These are phyloP conservation scores for Candida jianshihensis DNA, from an alignment of 805 yeast species.

Conservation along the genomic window DNA sequence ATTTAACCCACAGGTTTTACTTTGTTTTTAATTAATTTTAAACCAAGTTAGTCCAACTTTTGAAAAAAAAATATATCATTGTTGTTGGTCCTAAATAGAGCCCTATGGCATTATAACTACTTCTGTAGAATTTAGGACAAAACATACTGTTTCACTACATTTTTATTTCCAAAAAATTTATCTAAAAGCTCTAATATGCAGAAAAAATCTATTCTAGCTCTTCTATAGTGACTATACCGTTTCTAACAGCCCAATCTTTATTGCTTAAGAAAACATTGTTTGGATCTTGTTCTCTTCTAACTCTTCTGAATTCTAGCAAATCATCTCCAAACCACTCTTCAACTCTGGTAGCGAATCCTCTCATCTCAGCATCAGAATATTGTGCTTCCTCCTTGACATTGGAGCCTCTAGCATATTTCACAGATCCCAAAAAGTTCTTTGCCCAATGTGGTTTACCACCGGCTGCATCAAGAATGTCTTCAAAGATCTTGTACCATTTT, in stretches of 20 bases:
- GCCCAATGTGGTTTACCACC: conserved; percentile 99
- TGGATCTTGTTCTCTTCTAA: conserved; percentile 72
- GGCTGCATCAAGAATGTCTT: conserved; percentile 63
- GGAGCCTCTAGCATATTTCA: conserved; percentile 24
- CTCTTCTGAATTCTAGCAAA: conserved; percentile 49
- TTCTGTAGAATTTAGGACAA: too few species aligned
- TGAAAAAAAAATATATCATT: too few species aligned
- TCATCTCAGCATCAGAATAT: conserved; percentile 60
- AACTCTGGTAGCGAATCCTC: conserved; percentile 67
- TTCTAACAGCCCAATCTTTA: conserved; percentile 72
- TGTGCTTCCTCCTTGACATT: conserved; percentile 28
- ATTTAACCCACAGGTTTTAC: too few species aligned
- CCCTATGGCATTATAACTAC: too few species aligned
- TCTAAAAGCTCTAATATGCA: background rate
- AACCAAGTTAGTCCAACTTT: too few species aligned
- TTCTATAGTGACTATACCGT: conserved; percentile 44
- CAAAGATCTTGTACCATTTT: conserved; percentile 81
- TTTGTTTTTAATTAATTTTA: too few species aligned
- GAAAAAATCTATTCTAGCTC: conserved; percentile 2
- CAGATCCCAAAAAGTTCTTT: conserved; percentile 75
- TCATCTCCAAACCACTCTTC: conserved; percentile 77
- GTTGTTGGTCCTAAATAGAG: too few species aligned
- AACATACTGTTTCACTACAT: too few species aligned
- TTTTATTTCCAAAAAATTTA: too few species aligned
- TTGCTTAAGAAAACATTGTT: conserved; percentile 74